These are phyloP conservation scores for Cladobotryum mycophilum DNA, from an alignment of 2,329 filamentous ascomycete genomes.

Conservation along the genomic window DNA sequence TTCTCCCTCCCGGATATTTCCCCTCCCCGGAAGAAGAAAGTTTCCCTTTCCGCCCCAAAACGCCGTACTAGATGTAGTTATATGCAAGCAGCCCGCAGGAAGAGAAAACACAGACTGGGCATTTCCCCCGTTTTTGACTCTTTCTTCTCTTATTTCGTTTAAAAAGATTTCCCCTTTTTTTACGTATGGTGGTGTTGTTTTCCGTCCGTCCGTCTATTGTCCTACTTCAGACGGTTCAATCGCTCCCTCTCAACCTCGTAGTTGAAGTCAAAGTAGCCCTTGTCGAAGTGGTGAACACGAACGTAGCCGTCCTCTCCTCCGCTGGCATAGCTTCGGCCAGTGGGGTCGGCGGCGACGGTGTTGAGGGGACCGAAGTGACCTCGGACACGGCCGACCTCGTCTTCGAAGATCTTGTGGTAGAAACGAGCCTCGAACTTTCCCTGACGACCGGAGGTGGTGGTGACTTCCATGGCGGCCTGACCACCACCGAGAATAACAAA, in stretches of 20 bases:
- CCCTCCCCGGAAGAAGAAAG: conserved; percentile 18
- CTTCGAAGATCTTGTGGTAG: conserved; percentile 99
- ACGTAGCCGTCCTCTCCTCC: conserved; percentile 99
- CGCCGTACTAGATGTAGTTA: conserved; percentile 28
- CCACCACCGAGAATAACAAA: conserved; percentile 97
- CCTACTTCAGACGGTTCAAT: conserved; percentile 39
- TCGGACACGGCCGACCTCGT: conserved; percentile 94
- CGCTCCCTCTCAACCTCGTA: conserved; percentile 96
- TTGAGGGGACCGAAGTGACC: conserved; percentile 97
- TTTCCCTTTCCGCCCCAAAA: conserved; percentile 28
- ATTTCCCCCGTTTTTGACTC: conserved; percentile 1
- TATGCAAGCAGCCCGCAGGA: conserved; percentile 35
- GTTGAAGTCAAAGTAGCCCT: conserved; percentile 96
- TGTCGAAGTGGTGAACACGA: conserved; percentile 96
- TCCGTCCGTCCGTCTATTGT: neutral
- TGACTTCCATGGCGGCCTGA: conserved; percentile 98
- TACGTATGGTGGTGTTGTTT: neutral
- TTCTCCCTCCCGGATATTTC: conserved; percentile 7
- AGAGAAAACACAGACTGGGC: conserved; percentile 21
- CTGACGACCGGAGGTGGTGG: conserved; percentile 85
- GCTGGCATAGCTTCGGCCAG: conserved; percentile 86
- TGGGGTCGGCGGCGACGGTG: conserved; percentile 89
- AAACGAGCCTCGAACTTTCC: conserved; percentile 99
- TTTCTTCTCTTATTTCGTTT: neutral
- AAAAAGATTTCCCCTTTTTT: conserved; percentile 2